A percentile compares a stretch with the other conserved stretches of the same genome.
Evolutionary conservation across 768 basidiomycete species (phyloP).

Genomic region (Phylloporus arenicola): DNA sequence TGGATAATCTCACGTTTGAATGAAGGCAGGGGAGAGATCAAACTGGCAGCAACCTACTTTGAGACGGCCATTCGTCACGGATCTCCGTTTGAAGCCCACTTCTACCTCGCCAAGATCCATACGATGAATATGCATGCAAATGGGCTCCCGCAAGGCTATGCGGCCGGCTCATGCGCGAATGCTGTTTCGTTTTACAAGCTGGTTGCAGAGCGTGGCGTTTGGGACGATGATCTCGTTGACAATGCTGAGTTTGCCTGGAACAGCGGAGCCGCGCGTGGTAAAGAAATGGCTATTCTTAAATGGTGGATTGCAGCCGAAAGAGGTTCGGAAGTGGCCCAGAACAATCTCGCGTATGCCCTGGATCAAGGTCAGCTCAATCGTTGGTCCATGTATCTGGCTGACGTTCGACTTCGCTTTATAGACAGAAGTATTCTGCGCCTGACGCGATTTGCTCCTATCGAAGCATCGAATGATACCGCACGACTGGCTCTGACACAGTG

Average conservation of each 20-base stretch:
- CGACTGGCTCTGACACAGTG: conserved; percentile 85
- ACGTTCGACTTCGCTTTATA: conserved; percentile 21
- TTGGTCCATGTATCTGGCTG: conserved; percentile 25
- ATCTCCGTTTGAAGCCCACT: conserved; percentile 92
- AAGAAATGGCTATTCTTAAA: conserved; percentile 79
- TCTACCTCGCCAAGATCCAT: conserved; percentile 85
- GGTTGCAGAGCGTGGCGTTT: conserved; percentile 86
- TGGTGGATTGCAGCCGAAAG: conserved; percentile 96
- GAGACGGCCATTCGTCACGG: conserved; percentile 83
- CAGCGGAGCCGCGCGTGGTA: conserved; percentile 62
- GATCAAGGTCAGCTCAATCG: conserved; percentile 68
- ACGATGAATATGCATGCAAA: conserved; percentile 45
- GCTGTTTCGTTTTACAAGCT: conserved; percentile 92
- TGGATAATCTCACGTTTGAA: conserved; percentile 4
- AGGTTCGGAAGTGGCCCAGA: conserved; percentile 90
- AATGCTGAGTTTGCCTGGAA: conserved; percentile 79
- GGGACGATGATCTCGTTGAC: conserved; percentile 73
- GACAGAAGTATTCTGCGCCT: conserved; percentile 67
- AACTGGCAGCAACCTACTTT: conserved; percentile 65
- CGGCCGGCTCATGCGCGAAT: conserved; percentile 76
- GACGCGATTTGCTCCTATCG: conserved; percentile 61
- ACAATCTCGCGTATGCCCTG: conserved; percentile 87
- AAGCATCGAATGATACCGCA: conserved; percentile 80
- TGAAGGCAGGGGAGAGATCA: conserved; percentile 64
- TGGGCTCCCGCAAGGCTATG: conserved; percentile 41